Evolutionary conservation across 2,329 filamentous ascomycete species (phyloP), one percentile per base, ranked within the genome.

Genomic region (Dactylellina leptospora): DNA sequence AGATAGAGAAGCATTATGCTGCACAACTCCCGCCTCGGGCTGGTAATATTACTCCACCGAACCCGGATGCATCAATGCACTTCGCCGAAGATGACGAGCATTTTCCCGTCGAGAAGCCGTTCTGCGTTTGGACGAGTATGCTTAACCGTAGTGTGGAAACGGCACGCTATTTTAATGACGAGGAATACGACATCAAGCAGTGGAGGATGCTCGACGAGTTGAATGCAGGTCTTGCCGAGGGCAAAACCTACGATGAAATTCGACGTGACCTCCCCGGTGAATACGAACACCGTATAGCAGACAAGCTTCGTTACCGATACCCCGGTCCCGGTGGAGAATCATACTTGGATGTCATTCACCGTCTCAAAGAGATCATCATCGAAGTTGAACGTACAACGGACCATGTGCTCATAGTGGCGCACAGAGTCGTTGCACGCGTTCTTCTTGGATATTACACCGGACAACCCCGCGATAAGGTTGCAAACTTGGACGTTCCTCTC

Each of bases 51-150:
- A 97, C 95, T 0, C 95, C 95, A 3, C 95, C 95, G 0, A 97
- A 99, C 77, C 95, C 95, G 0, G 75, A 76, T 28, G 54, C 69
- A 3, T 48, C 69, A 10, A 66, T 73, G 61, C 50, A 68, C 36
- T 73, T 73, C 47, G 58, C 30, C 36, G 64, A 56, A 38, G 79
- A 80, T 11, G 73, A 70, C 47, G 80, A 81, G 9, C 75, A 84
- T 53, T 88, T 89, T 51, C 82, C 88, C 27, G 86, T 90, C 27
- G 85, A 90, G 77, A 96, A 96, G 82, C 92, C 92, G 78, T 97
- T 97, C 79, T 99, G 95, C 79, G 91, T 99, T 13, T 99, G 95
- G 95, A 97, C 93, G 0, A 96, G 91, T 1, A 97, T 97, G 93
- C 86, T 99, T 74, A 89, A 90, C 78, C 90, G 95, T 74, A 92